Evolutionary conservation across 352 stramenopile species (phyloP).

Genomic region (Phytophthora agathidicida): DNA sequence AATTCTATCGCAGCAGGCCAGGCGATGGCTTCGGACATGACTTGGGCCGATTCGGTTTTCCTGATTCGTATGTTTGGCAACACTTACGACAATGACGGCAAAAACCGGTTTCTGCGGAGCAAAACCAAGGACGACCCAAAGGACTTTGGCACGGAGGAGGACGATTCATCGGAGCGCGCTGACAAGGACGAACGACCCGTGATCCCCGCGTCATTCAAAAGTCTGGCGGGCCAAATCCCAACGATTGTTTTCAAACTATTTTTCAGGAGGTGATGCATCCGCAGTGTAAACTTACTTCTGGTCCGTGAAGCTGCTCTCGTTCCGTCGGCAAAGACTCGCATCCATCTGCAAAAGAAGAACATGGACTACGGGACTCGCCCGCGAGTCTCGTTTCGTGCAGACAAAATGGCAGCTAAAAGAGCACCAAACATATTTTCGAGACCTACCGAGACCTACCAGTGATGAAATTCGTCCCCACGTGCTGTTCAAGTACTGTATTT

Average conservation of each 20-base stretch:
- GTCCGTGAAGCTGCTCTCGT: too few species aligned
- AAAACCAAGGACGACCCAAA: neutral
- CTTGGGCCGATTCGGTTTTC: conserved; percentile 2
- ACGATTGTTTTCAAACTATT: neutral
- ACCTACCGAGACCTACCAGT: too few species aligned
- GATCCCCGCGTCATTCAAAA: neutral
- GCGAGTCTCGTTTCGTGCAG: too few species aligned
- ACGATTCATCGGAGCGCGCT: neutral
- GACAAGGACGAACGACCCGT: neutral
- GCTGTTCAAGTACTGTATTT: too few species aligned
- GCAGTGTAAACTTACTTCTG: too few species aligned
- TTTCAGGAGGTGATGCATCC: neutral
- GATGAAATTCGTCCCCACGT: too few species aligned
- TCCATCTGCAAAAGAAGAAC: too few species aligned
- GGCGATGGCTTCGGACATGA: neutral
- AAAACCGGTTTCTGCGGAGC: neutral
- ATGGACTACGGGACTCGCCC: too few species aligned
- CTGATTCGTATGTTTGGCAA: conserved; percentile 4
- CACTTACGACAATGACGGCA: neutral
- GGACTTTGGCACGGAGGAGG: neutral
- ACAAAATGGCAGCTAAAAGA: too few species aligned
- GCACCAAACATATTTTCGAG: too few species aligned
- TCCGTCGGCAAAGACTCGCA: too few species aligned
- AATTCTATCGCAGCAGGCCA: neutral
- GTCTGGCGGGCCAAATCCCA: neutral